These are phyloP conservation scores for Raphidocelis subcapitata DNA, from an alignment of 139 green algal genomes.

Conservation along the genomic window DNA sequence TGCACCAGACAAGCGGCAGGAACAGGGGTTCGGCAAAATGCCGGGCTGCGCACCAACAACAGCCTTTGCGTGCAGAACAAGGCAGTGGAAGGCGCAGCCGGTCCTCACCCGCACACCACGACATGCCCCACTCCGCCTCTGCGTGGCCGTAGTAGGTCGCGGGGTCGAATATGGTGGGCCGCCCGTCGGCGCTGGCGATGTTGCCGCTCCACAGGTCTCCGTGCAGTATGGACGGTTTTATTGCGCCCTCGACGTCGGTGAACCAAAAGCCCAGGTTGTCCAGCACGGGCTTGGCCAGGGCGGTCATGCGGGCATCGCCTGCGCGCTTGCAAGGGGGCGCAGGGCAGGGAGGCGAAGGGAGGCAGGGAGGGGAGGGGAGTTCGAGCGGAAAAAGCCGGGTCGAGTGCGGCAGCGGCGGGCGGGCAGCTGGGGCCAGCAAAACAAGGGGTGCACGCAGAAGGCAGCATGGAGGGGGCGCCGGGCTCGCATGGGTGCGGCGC, in stretches of 20 bases:
- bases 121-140: slow-evolving; percentile 97
- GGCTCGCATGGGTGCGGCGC: no score
- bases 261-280: slow-evolving; percentile 81
- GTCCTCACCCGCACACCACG: slow-evolving; percentile 74
- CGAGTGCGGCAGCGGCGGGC: no score
- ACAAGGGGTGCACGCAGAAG: no score
- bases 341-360: neutral
- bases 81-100: no score
- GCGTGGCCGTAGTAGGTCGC: slow-evolving; percentile 67
- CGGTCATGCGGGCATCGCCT: slow-evolving; percentile 57
- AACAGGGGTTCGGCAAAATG: no score
- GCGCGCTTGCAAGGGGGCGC: neutral
- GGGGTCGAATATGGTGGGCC: slow-evolving; percentile 78
- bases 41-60: no score
- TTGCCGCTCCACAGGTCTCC: slow-evolving; percentile 96
- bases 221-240: slow-evolving; percentile 87
- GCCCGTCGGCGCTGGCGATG: slow-evolving; percentile 68
- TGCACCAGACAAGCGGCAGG: no score
- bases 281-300: slow-evolving; percentile 70
- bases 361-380: neutral
- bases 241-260: slow-evolving; percentile 24
- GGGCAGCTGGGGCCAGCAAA: no score
- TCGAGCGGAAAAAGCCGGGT: neutral
- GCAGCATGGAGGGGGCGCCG: no score
- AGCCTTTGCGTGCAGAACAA: no score